Base-by-base conservation (phyloP, 768 basidiomycete species). In the Termitomyces sp. region DNA sequence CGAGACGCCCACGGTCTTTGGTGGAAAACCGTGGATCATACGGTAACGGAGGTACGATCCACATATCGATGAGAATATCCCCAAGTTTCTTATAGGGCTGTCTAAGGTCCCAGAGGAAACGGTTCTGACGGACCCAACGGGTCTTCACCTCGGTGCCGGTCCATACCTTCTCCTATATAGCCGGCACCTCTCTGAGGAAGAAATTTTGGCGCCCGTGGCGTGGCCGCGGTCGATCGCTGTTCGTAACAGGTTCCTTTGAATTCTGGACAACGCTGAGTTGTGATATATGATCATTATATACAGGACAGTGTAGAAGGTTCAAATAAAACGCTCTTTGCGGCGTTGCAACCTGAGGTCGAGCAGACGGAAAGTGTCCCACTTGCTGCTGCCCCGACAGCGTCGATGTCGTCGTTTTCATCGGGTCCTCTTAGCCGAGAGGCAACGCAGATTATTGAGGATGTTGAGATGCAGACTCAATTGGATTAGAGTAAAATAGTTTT, bases 11-110 rank as follows among this genome's bases (percentile, higher is more conserved):
- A 81, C 41, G 84, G 78, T 5, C 69, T 66, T 3, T 94, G 91
- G 91, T 93, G 89, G 88, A 92, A 89, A 70, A 86, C 84, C 2
- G 76, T 87, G 7, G 91, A 91, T 61, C 80, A 81, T 54, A 70
- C 73, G 11, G 85, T 91, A 3, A 83, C 80, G 1, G 81, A 88
- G 78, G 90, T 84, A 56, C 7, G 31, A 12, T 20, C 9, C 36
- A 32, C 38, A n/a, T 3, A 16, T 16, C 27, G 16, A 4, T 12
- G 11, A 29, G 13, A 54, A n/a, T 7, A 31, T 46, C 25, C 6
- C 32, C 40, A 7, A 38, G 33, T 58, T 38, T 49, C 40, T 52
- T 22, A 44, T 39, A 22, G 43, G n/a, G 13, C 20, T 29, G 25
- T 50, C 16, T 9, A 50, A 92, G 89, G 89, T 89, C 1, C 64